Evolutionary conservation across 2,329 filamentous ascomycete genomes (phyloP).

Genomic region (Harringtonia aguacate): DNA sequence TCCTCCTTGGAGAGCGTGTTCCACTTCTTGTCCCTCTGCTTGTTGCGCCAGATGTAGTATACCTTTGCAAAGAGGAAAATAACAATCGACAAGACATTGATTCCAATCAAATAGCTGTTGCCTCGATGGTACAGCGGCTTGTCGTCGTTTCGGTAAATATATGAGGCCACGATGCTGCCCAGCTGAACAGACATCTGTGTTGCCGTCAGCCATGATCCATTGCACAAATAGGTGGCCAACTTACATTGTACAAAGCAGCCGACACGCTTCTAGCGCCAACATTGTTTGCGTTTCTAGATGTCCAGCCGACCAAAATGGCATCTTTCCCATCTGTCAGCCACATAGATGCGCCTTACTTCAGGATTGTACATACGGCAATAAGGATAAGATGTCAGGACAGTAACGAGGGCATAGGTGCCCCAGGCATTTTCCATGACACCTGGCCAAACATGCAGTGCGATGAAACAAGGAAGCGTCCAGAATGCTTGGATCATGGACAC

Average conservation of each 20-base stretch:
- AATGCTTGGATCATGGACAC: slow-evolving; percentile 33
- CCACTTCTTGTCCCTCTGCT: slow-evolving; percentile 32
- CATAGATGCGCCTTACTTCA: neutral
- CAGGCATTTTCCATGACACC: slow-evolving; percentile 23
- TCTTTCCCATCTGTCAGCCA: slow-evolving; percentile 21
- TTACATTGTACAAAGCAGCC: neutral
- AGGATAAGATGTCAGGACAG: slow-evolving; percentile 38
- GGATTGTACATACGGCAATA: slow-evolving; percentile 25
- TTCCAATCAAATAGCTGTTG: slow-evolving; percentile 16
- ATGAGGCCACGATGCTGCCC: slow-evolving; percentile 21
- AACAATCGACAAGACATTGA: slow-evolving; percentile 33
- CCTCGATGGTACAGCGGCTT: slow-evolving; percentile 12
- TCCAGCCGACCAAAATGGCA: slow-evolving; percentile 44
- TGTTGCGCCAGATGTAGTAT: slow-evolving; percentile 42
- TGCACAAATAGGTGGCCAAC: too few relatives aligned
- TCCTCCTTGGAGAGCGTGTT: slow-evolving; percentile 32
- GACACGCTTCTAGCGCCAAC: neutral
- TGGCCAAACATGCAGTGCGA: slow-evolving; percentile 36
- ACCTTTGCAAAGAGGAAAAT: slow-evolving; percentile 37
- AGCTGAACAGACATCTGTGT: slow-evolving; percentile 26
- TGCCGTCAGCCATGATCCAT: too few relatives aligned
- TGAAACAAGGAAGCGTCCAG: slow-evolving; percentile 45
- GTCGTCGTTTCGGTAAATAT: slow-evolving; percentile 24
- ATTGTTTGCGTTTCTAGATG: too few relatives aligned
- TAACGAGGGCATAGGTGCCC: slow-evolving; percentile 39